Evolutionary conservation across 768 basidiomycete genomes (phyloP), one percentile per base, ranked within the genome.

Genomic region (Mycena galericulata): DNA sequence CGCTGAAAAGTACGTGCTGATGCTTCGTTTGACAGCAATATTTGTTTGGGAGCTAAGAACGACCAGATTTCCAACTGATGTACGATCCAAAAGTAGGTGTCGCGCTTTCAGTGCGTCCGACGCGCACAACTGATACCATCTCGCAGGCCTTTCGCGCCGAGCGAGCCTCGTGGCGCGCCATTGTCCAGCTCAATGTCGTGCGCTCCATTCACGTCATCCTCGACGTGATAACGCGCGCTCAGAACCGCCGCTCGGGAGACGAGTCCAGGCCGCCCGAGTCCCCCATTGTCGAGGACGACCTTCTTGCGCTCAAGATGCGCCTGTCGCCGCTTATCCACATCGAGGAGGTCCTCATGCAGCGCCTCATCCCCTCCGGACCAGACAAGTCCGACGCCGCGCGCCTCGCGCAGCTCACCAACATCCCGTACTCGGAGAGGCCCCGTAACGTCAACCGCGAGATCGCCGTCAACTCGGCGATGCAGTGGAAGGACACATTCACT

Each of bases 181-280:
- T 92, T 67, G 88, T 92, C 56, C 90, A 91, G 63, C 85, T 92
- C 68, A 92, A 92, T 76, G 80, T 92, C 47, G 90, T 91, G 41
- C 89, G 88, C 38, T 91, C 90, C 20, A 81, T 92, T 45, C 88
- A 87, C 38, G 82, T 86, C 50, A 90, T 92, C 72, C 82, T 90
- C 59, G 87, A 90, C 57, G 84, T 86, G 18, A 83, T 91, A 67
- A 75, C 79, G 24, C 78, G 78, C 40, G 77, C 77, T 15, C 77
- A 80, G 30, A 61, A 55, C 49, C 67, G 50, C 32, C 68, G 45
- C 27, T 24, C 57, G 26, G 36, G n/a, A 32, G 53, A 62, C 51
- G 66, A 72, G 14, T 46, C 69, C 29, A 51, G 57, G 22, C 29
- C 76, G 4, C 40, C 69, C 8, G 60, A 62, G 9, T 74, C 75